phyloP scores from a whole-genome alignment of 169 alveolate species.

The Eimeria falciformis region DNA sequence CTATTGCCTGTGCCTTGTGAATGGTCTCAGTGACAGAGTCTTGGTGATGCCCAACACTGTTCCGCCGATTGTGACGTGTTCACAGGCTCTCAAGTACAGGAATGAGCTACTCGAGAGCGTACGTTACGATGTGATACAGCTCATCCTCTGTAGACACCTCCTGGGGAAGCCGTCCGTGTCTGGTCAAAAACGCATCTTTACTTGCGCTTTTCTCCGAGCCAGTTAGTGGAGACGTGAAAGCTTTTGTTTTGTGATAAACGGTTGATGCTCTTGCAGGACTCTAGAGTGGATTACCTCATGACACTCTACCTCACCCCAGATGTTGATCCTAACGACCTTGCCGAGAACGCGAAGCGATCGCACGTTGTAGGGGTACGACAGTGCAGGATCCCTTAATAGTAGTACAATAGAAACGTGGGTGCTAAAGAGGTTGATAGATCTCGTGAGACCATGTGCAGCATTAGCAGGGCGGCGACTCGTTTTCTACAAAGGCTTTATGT shows the following conservation, averaged over 20 bases:
- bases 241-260: too few relatives aligned
- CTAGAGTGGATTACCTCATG: slow-evolving; percentile 77
- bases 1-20: background rate
- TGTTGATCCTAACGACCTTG: slow-evolving; percentile 64
- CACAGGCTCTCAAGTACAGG: slow-evolving; percentile 74
- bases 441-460: background rate
- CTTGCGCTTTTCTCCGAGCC: background rate
- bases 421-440: too few relatives aligned
- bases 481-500: background rate
- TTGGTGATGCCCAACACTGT: slow-evolving; percentile 81
- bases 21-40: slow-evolving; percentile 62
- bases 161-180: background rate
- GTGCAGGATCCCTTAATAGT: too few relatives aligned
- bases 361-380: slow-evolving; percentile 73
- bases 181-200: background rate
- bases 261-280: slow-evolving; percentile 65
- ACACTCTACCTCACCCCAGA: slow-evolving; percentile 77
- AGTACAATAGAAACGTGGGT: background rate
- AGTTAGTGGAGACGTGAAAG: background rate
- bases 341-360: slow-evolving; percentile 62
- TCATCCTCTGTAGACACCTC: too few relatives aligned
- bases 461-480: too few relatives aligned
- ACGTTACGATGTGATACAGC: background rate
- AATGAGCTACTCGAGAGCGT: slow-evolving; percentile 60
- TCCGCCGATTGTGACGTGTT: slow-evolving; percentile 77